These are phyloP conservation scores for Aspergillus sp. DNA, from an alignment of 2,329 filamentous ascomycete genomes.

Conservation along the genomic window DNA sequence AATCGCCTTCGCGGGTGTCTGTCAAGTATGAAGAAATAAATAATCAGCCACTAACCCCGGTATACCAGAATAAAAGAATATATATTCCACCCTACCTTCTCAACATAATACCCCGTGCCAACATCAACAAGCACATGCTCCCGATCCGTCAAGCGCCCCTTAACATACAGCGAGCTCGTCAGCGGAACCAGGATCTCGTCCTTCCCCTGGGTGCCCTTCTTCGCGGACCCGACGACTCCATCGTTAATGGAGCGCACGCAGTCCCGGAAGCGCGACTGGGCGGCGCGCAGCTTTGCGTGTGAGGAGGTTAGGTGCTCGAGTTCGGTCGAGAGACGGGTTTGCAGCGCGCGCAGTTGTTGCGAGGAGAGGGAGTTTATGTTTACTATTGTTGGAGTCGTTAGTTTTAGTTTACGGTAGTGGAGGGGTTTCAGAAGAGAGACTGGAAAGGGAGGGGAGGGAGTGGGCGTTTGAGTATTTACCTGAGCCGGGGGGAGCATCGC, in stretches of 20 bases:
- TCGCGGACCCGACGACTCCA: conserved; percentile 48
- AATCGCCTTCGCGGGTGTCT: conserved; percentile 59
- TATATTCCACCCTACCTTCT: conserved; percentile 63
- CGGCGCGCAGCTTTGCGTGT: conserved; percentile 83
- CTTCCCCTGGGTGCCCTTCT: conserved; percentile 32
- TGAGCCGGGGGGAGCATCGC: conserved; percentile 21
- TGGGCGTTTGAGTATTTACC: conserved; percentile 7
- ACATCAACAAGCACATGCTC: conserved; percentile 85
- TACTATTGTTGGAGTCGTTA: conserved; percentile 36
- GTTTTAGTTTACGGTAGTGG: not conserved
- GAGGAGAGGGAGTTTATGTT: conserved; percentile 75
- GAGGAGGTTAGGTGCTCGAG: conserved; percentile 90
- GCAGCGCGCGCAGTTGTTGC: conserved; percentile 84
- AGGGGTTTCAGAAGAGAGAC: not conserved
- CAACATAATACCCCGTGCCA: conserved; percentile 90
- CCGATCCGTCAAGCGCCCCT: conserved; percentile 71
- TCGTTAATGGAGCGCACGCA: conserved; percentile 75
- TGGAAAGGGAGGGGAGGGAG: not conserved
- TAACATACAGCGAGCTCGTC: conserved; percentile 92
- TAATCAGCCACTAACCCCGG: conserved; percentile 3
- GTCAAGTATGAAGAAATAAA: not conserved
- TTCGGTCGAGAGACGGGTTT: conserved; percentile 95
- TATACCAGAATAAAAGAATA: not conserved
- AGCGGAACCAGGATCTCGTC: conserved; percentile 78
- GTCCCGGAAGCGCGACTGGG: conserved; percentile 88